Evolutionary conservation across 2,329 filamentous ascomycete species (phyloP).

Genomic region (Polychaeton citri): DNA sequence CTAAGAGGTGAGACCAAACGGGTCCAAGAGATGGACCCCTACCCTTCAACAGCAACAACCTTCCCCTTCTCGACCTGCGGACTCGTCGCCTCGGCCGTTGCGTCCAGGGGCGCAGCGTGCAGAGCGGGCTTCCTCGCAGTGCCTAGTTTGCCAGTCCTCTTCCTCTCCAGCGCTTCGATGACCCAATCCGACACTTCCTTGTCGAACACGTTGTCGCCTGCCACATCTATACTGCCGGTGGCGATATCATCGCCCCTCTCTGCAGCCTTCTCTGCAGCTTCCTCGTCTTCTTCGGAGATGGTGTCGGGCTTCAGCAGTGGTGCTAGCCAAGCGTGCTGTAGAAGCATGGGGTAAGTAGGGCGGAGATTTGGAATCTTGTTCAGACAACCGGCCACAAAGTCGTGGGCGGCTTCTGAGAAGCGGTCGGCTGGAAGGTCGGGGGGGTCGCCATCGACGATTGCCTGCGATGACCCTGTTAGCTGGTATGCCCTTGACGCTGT

Average conservation of each 20-base stretch:
- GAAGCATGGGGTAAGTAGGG: conserved; percentile 84
- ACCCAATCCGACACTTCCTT: conserved; percentile 83
- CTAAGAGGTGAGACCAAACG: no score
- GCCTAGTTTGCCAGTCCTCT: conserved; percentile 44
- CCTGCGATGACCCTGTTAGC: no score
- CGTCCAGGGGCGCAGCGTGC: conserved; percentile 74
- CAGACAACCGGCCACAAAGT: conserved; percentile 80
- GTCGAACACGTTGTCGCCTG: conserved; percentile 43
- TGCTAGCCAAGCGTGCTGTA: conserved; percentile 80
- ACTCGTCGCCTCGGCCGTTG: conserved; percentile 12
- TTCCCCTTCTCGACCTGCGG: conserved; percentile 1
- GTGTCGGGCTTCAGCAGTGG: conserved; percentile 62
- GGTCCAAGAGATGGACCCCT: no score
- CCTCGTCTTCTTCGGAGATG: conserved; percentile 57
- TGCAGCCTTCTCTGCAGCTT: conserved; percentile 23
- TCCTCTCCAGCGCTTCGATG: conserved; percentile 52
- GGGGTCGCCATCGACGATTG: conserved; percentile 94
- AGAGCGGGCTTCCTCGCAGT: conserved; percentile 60
- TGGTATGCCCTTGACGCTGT: no score
- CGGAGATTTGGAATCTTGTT: conserved; percentile 85
- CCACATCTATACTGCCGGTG: conserved; percentile 23
- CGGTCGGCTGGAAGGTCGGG: conserved; percentile 67
- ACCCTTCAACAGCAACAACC: conserved; percentile 3
- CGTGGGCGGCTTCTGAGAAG: conserved; percentile 66
- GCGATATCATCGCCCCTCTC: conserved; percentile 19